Base-by-base conservation (phyloP, 805 yeast species). In the Metschnikowia continentalis region DNA sequence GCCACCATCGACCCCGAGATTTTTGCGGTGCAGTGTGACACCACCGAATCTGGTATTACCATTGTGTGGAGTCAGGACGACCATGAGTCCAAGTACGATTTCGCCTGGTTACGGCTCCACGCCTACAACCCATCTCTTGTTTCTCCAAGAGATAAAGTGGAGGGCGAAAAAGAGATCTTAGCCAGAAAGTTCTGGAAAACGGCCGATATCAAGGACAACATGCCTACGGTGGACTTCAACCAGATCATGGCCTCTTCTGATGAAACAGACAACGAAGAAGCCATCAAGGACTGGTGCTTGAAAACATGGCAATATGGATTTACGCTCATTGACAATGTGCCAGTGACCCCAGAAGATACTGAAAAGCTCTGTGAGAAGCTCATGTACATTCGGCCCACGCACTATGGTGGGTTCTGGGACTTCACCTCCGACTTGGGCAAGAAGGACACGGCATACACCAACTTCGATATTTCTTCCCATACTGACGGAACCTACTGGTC, bases 341-440 rank as follows among this genome's bases (percentile, higher is more conserved):
- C 89, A 1, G 80, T 74, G 4, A 71, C 73, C 14, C 80, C 87
- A 0, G 80, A 78, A 55, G 83, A 72, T 19, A 84, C 90, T 1
- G 77, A 83, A 58, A 66, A 68, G 54, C 71, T 84, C 52, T 77
- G 82, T 49, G 81, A 82, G 55, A 67, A 79, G 56, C 76, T 84
- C 54, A 75, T 82, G 49, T 82, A 80, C 61, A 78, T 83, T 45
- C 71, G 86, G 39, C 83, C 83, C 23, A 84, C 90, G 1, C 90
- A 84, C 61, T 84, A 85, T 57, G 90, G 89, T n/a, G 89, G 87
- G 1, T 84, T 85, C 67, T 85, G 90, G 89, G 88, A 83, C 61
- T 84, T 85, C 65, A 84, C 90, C 10, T 76, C 87, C 4, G 87
- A 84, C 59, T 69, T 84, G 59, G 75, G 83, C 42, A 82, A 79